Conservation (phyloP, 257 asterid genomes). For the Phtheirospermum japonicum region DNA sequence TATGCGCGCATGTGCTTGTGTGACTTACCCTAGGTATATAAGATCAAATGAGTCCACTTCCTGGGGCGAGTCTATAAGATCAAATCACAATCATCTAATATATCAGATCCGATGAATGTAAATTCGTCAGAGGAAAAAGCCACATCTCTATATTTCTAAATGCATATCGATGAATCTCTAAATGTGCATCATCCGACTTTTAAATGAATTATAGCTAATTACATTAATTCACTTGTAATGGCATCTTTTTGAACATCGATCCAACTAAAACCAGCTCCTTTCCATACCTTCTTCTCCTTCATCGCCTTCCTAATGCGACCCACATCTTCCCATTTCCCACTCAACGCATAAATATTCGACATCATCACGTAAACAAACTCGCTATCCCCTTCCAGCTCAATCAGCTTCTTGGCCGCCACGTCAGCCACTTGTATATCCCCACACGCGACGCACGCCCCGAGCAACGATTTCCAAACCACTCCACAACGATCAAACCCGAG, state of each 20-base stretch:
- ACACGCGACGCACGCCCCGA: constrained; percentile 51
- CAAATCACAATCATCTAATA: no score
- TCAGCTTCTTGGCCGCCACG: constrained; percentile 50
- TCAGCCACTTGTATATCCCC: constrained; percentile 47
- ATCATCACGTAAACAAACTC: constrained; percentile 50
- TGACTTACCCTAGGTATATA: no score
- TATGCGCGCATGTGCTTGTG: no score
- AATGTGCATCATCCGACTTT: no score
- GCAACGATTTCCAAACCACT: constrained; percentile 64
- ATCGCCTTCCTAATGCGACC: constrained; percentile 47
- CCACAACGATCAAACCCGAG: constrained; percentile 43
- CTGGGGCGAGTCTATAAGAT: no score
- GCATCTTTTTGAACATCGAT: constrained; percentile 36
- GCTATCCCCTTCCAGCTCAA: constrained; percentile 51
- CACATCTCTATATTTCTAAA: no score
- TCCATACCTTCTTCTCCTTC: constrained; percentile 52
- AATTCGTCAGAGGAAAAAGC: no score
- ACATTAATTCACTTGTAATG: no score
- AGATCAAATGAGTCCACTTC: no score
- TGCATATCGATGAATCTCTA: no score
- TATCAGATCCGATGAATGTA: no score
- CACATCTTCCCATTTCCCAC: constrained; percentile 54
- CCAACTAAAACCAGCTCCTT: constrained; percentile 64
- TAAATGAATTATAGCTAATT: no score
- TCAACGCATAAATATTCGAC: constrained; percentile 60